Percentiles rank a stretch among this genome's conserved stretches.
Conservation (phyloP, 2,329 filamentous ascomycete species). For the Thelonectria blattea region DNA sequence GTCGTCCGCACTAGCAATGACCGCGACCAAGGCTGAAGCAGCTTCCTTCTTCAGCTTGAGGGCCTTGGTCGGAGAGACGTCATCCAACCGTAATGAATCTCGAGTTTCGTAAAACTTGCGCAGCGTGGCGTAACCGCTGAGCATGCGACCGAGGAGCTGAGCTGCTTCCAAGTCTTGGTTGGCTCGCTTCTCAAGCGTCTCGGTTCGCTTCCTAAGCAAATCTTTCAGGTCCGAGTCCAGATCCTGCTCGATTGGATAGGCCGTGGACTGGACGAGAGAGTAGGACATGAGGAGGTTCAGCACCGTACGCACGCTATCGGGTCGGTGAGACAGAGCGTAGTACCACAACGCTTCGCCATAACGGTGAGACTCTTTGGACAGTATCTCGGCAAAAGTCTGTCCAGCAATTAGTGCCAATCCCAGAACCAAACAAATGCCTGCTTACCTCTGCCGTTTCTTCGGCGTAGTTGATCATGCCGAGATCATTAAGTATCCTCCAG, state of each 20-base stretch:
- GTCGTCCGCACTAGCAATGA: constrained; percentile 85
- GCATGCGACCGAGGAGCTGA: constrained; percentile 79
- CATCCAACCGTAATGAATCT: constrained; percentile 55
- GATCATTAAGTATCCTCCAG: constrained; percentile 75
- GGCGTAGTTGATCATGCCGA: constrained; percentile 80
- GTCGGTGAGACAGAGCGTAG: constrained; percentile 83
- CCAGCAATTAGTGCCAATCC: constrained; percentile 34
- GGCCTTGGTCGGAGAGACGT: constrained; percentile 48
- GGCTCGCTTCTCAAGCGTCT: constrained; percentile 74
- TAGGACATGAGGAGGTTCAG: constrained; percentile 87
- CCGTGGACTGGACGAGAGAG: constrained; percentile 83
- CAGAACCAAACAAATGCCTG: neutral
- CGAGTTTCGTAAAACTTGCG: constrained; percentile 90
- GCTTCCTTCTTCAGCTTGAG: constrained; percentile 70
- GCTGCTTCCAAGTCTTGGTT: constrained; percentile 81
- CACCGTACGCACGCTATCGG: constrained; percentile 81
- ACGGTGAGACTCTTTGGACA: constrained; percentile 73
- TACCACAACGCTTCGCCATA: constrained; percentile 91
- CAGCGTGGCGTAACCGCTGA: constrained; percentile 91
- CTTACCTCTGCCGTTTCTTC: constrained; percentile 82
- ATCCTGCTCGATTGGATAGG: constrained; percentile 73
- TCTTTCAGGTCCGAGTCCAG: constrained; percentile 75
- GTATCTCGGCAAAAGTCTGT: constrained; percentile 81
- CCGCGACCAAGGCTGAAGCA: constrained; percentile 76
- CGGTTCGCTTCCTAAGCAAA: constrained; percentile 74